Conservation (phyloP, 306 rosid genomes). For the Begonia masoniana region DNA sequence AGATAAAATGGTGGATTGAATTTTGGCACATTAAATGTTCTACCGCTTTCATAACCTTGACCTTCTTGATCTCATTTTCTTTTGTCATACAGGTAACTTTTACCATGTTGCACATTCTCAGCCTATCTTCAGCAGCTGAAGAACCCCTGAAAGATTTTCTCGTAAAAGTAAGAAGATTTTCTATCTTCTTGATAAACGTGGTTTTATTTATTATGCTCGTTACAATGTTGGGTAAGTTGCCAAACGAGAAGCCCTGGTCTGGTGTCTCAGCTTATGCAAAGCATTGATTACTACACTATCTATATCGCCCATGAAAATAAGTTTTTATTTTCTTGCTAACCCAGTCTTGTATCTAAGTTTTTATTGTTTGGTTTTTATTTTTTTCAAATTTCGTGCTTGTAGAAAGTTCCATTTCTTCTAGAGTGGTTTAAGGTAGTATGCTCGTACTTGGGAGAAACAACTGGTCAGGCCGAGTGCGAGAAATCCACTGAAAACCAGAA, state of each 20-base stretch:
- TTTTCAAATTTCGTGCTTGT: not conserved
- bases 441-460: constrained; percentile 29
- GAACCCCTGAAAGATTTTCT: constrained; percentile 62
- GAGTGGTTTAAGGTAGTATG: constrained; percentile 62
- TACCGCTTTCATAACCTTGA: no score
- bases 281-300: not conserved
- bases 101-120: constrained; percentile 76
- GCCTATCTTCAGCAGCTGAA: constrained; percentile 43
- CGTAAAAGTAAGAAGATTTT: constrained; percentile 40
- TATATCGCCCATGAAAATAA: no score
- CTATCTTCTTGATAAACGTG: no score
- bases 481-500: constrained; percentile 31
- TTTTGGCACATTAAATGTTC: no score
- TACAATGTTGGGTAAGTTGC: no score
- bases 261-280: not conserved
- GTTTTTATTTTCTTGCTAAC: no score
- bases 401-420: constrained; percentile 72
- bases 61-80: no score
- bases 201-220: no score
- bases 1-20: no score
- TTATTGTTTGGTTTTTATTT: not conserved
- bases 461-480: constrained; percentile 24
- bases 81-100: constrained; percentile 54
- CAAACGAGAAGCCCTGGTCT: not conserved
- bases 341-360: no score